Evolutionary conservation across 179 eudicot species (phyloP), one percentile per base, ranked within the genome.

Genomic region (Beta macrorhiza): DNA sequence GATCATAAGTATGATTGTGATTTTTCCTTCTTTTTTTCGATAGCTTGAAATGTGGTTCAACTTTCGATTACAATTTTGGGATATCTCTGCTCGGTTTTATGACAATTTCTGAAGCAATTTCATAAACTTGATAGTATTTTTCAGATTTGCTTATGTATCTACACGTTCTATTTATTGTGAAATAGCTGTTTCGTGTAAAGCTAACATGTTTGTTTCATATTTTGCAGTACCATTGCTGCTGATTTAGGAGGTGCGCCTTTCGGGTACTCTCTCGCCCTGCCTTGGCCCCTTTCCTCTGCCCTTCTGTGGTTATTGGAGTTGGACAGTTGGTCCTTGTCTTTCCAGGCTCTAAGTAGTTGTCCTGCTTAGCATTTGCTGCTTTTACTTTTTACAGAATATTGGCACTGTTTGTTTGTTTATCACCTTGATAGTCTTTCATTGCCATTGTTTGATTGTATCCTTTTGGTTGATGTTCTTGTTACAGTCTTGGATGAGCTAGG

Each of bases 241-340:
- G 96, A 90, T 72, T 80, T 88, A 83, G 97, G 94, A 80, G 98
- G 98, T 59, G 91, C 98, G 44, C 98, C 98, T 70, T 94, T 94
- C 72, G 89, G 89, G 88, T 87, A 85, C 55, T 70, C 67, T 58
- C 42, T 67, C 10, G 14, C 76, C 59, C 13, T 16, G 25, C 12
- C 15, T 32, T 51, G 61, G 29, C 64, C 13, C 47, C 7, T n/a
- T 65, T 47, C 68, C 22, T 61, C 45, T 67, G 11, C 59, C 67
- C 5, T 32, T 19, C 4, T 29, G 2, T 68, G 32, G 25, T 70
- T 65, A 1, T 70, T 37, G 8, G 12, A 47, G 32, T 53, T 55
- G 71, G 12, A 32, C 42, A 37, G 42, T 37, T 37, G 42, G 42
- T 58, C 73, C 22, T 49, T 15, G 19, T 64, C 20, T 47, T 47